Percentiles rank a stretch among this genome's conserved stretches.
These are phyloP conservation scores for Salix brachista DNA, from an alignment of 345 rosid genomes.

Conservation along the genomic window DNA sequence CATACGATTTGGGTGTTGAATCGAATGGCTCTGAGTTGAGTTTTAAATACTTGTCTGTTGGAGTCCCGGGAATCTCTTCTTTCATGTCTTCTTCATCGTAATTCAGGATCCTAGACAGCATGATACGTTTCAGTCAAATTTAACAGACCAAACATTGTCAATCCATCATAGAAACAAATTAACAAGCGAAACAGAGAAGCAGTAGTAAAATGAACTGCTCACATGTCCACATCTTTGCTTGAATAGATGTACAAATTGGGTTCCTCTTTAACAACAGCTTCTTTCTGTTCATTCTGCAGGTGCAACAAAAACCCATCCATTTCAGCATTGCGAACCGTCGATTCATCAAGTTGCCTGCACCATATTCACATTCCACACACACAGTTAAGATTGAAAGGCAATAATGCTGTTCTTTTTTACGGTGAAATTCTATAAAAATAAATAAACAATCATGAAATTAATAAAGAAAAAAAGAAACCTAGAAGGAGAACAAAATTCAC, in stretches of 20 bases:
- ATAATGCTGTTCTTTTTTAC: too few relatives aligned
- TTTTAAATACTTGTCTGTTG: constrained; percentile 44
- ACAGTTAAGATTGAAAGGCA: neutral
- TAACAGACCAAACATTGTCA: neutral
- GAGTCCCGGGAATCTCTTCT: constrained; percentile 54
- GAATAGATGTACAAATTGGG: constrained; percentile 69
- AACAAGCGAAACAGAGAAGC: neutral
- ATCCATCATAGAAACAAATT: neutral
- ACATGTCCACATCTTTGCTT: constrained; percentile 86
- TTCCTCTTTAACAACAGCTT: constrained; percentile 54
- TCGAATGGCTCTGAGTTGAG: constrained; percentile 43
- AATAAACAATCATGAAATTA: neutral
- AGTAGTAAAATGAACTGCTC: constrained; percentile 29
- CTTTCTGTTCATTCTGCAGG: constrained; percentile 76
- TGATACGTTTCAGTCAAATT: neutral
- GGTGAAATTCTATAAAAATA: neutral
- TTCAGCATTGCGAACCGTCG: constrained; percentile 56
- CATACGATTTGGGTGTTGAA: constrained; percentile 35
- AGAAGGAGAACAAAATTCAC: constrained; percentile 21
- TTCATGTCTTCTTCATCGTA: constrained; percentile 47
- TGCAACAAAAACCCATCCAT: constrained; percentile 82
- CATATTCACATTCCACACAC: neutral
- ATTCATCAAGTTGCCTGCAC: constrained; percentile 54
- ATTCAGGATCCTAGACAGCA: constrained; percentile 54
- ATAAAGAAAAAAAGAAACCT: neutral